phyloP scores from a whole-genome alignment of 2,329 filamentous ascomycete species.

The Nothophaeocryptopus gaeumannii region DNA sequence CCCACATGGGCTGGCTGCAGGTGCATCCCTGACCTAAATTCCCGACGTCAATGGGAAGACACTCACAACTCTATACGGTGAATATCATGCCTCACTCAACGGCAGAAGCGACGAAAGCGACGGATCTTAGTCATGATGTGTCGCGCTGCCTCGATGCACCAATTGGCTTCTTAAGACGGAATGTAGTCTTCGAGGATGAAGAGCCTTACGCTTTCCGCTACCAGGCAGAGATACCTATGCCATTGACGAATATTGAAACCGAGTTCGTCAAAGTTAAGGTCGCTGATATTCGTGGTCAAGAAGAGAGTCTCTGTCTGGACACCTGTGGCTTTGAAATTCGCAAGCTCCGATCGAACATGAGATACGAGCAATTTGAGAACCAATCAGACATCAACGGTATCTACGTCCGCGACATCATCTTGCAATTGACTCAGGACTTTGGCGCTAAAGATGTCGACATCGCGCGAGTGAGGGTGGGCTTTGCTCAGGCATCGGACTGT shows the following conservation, averaged over 20 bases:
- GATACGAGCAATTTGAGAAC: slow-evolving; percentile 3
- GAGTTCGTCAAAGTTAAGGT: background rate
- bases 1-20: too few species aligned
- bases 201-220: slow-evolving; percentile 9
- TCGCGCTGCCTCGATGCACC: background rate
- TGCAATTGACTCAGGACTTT: background rate
- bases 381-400: background rate
- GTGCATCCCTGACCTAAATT: too few species aligned
- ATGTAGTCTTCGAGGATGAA: background rate
- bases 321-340: slow-evolving; percentile 6
- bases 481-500: background rate
- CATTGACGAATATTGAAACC: slow-evolving; percentile 5
- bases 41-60: too few species aligned
- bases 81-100: too few species aligned
- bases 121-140: background rate
- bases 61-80: too few species aligned
- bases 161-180: slow-evolving; percentile 2
- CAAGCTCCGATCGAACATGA: slow-evolving; percentile 1
- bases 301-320: background rate
- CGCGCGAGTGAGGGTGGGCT: slow-evolving; percentile 5
- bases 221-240: background rate
- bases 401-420: slow-evolving; percentile 1
- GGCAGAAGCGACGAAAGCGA: background rate
- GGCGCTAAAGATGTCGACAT: background rate
- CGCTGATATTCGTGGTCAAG: slow-evolving; percentile 9